phyloP scores from a whole-genome alignment of 2,329 filamentous ascomycete genomes.

The Calonectria multiphialidica region DNA sequence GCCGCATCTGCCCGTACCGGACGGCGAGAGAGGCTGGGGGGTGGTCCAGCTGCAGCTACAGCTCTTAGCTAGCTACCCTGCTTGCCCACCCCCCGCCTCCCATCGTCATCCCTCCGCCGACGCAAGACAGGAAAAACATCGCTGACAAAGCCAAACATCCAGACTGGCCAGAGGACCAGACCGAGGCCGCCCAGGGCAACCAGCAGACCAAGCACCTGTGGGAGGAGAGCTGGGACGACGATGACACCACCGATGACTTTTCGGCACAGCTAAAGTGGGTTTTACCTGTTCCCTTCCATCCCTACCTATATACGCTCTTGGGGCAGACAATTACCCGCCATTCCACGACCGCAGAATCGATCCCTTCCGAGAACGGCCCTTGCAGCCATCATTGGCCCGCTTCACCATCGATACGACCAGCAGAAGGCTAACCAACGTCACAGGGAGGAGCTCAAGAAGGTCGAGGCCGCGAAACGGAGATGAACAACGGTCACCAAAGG shows the following conservation, averaged over 20 bases:
- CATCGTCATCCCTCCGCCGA: neutral
- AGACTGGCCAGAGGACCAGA: constrained; percentile 96
- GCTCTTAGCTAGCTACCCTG: neutral
- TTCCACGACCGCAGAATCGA: neutral
- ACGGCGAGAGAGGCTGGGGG: neutral
- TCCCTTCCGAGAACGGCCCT: neutral
- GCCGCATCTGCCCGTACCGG: no score
- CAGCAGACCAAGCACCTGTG: constrained; percentile 84
- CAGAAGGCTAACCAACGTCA: constrained; percentile 19
- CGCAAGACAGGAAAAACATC: neutral
- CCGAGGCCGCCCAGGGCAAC: constrained; percentile 79
- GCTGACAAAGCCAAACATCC: constrained; percentile 12
- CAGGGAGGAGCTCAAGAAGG: constrained; percentile 94
- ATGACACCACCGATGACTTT: constrained; percentile 97
- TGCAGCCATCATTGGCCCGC: neutral
- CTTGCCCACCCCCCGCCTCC: neutral
- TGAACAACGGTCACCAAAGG: constrained; percentile 46
- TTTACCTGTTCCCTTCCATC: neutral
- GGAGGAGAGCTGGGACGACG: constrained; percentile 99
- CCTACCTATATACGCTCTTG: neutral
- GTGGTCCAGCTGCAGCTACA: neutral
- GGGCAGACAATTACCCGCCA: neutral
- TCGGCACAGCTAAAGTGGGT: constrained; percentile 91
- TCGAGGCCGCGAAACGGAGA: constrained; percentile 80
- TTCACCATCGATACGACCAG: neutral